Conservation (phyloP, 768 basidiomycete species). For the Pilatotrama ljubarskyi region DNA sequence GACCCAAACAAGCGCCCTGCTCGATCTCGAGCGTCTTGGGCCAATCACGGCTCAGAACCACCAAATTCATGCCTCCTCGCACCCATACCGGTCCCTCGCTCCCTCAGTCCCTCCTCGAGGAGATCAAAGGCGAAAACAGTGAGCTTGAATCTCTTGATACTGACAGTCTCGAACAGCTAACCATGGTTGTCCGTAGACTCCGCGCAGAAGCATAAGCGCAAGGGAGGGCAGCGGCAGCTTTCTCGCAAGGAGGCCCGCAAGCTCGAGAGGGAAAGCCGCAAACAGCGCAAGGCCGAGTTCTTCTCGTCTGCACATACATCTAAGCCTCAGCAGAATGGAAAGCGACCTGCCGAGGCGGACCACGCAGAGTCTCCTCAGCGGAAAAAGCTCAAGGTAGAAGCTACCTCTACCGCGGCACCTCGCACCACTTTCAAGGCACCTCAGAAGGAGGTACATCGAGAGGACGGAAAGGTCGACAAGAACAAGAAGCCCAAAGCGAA, state of each 20-base stretch:
- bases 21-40: not conserved
- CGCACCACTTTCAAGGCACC: not conserved
- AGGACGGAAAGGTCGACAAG: not conserved
- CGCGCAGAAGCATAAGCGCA: conserved; percentile 17
- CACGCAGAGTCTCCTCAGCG: conserved; percentile 46
- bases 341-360: conserved; percentile 45
- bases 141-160: not conserved
- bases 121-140: conserved; percentile 23
- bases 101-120: conserved; percentile 30
- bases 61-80: conserved; percentile 27
- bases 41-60: conserved; percentile 6
- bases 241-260: conserved; percentile 67
- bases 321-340: conserved; percentile 25
- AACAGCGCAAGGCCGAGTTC: conserved; percentile 62
- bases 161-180: not conserved
- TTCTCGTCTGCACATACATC: conserved; percentile 40
- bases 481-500: conserved; percentile 6
- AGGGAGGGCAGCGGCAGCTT: conserved; percentile 22
- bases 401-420: conserved; percentile 12
- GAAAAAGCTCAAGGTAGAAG: conserved; percentile 47
- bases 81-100: conserved; percentile 27
- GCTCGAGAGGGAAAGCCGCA: conserved; percentile 56
- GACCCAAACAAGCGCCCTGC: conserved; percentile 7
- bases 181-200: not conserved
- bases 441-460: not conserved